Percentiles rank a stretch among this genome's conserved stretches.
These are phyloP conservation scores for Fraxinus floribunda DNA, from an alignment of 305 asterid genomes.

Conservation along the genomic window DNA sequence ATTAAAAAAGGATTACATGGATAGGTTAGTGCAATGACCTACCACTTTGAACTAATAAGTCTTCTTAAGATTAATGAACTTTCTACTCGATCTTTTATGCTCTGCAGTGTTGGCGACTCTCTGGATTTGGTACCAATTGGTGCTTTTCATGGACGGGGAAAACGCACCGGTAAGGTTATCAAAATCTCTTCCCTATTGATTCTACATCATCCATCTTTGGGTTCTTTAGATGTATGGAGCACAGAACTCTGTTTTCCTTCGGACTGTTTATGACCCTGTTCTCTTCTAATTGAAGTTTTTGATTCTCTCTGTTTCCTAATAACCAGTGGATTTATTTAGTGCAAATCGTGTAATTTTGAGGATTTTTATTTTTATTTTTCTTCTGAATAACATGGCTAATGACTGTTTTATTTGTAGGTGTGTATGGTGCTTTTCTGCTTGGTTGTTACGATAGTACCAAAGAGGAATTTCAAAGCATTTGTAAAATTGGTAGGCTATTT, in stretches of 20 bases:
- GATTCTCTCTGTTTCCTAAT: constrained; percentile 9
- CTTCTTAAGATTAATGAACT: constrained; percentile 21
- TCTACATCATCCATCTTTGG: constrained; percentile 2
- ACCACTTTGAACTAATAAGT: constrained; percentile 15
- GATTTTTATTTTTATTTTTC: not conserved
- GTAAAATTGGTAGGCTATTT: constrained; percentile 72
- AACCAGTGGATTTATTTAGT: not conserved
- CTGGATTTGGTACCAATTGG: constrained; percentile 95
- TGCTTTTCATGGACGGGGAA: constrained; percentile 93
- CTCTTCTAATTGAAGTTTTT: not conserved
- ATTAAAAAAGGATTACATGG: constrained; percentile 92
- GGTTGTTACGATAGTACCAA: constrained; percentile 86
- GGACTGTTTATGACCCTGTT: not conserved
- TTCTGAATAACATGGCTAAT: not conserved
- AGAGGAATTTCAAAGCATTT: constrained; percentile 91
- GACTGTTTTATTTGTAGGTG: constrained; percentile 48
- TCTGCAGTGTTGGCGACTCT: constrained; percentile 85
- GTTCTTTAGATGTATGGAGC: constrained; percentile 12
- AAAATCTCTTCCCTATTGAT: constrained; percentile 14
- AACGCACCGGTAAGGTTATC: constrained; percentile 68
- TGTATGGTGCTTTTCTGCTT: constrained; percentile 91
- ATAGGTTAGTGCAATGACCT: constrained; percentile 46
- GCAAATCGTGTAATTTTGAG: not conserved
- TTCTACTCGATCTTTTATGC: constrained; percentile 19
- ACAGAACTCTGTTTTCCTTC: not conserved